Percentiles rank a stretch among this genome's conserved stretches.
phyloP scores from a whole-genome alignment of 2,329 filamentous ascomycete species.

The Penicillium nordicum region DNA sequence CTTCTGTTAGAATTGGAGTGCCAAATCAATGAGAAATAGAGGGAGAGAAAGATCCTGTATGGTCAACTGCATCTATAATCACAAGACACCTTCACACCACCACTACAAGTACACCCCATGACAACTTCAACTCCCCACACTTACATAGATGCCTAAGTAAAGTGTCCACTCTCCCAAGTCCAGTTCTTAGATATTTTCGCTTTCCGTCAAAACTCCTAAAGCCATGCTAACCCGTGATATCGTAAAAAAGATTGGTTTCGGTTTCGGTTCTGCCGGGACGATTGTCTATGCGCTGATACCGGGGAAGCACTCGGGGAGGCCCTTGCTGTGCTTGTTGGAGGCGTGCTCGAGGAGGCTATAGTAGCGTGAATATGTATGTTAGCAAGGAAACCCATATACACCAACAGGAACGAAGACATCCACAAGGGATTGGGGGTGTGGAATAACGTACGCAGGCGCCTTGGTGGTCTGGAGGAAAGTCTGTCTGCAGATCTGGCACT shows the following conservation, averaged over 20 bases:
- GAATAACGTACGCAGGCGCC: conserved; percentile 52
- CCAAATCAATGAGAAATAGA: background rate
- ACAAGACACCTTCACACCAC: background rate
- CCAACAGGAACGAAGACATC: background rate
- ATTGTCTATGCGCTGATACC: conserved; percentile 14
- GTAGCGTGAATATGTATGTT: background rate
- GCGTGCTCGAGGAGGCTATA: conserved; percentile 63
- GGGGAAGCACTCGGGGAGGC: conserved; percentile 68
- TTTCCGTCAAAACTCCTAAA: conserved; percentile 11
- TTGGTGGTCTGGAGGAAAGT: conserved; percentile 77
- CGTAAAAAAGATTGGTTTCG: conserved; percentile 3
- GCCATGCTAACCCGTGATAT: conserved; percentile 12
- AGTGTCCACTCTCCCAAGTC: background rate
- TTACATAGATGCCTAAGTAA: background rate
- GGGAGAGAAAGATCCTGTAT: conserved; percentile 1
- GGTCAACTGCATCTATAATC: background rate
- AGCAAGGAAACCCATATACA: background rate
- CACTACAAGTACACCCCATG: background rate
- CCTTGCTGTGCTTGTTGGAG: conserved; percentile 72
- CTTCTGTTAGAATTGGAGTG: background rate
- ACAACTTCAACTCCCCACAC: background rate
- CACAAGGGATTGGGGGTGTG: fast-evolving
- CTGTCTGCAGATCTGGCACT: conserved; percentile 72
- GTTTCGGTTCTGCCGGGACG: background rate
- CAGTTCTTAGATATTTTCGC: conserved; percentile 2